Conservation (phyloP, 257 asterid genomes). For the Solanum tarijense region DNA sequence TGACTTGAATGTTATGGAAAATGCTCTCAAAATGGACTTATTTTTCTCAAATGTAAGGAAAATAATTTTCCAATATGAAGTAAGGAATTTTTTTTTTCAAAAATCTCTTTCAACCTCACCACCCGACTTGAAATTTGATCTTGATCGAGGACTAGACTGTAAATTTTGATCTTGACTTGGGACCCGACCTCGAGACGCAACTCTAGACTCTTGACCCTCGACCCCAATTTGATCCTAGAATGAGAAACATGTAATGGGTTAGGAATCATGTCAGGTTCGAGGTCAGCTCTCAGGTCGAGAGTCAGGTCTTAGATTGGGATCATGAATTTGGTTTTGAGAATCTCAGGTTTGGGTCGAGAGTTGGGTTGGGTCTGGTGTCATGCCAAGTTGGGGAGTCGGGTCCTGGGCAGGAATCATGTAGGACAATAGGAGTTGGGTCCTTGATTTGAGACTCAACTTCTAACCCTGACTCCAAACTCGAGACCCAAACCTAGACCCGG, state of each 20-base stretch:
- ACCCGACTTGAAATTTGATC: not conserved
- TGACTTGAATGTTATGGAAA: too few species aligned
- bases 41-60: too few species aligned
- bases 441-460: not conserved
- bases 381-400: not conserved
- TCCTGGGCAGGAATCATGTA: not conserved
- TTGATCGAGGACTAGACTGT: too few species aligned
- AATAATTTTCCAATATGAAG: too few species aligned
- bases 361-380: not conserved
- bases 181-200: not conserved
- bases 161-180: not conserved
- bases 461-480: not conserved
- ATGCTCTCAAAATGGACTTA: too few species aligned
- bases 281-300: not conserved
- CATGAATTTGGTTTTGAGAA: not conserved
- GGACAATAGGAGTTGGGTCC: not conserved
- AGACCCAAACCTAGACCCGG: not conserved
- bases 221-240: not conserved
- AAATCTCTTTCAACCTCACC: not conserved
- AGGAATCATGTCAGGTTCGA: not conserved
- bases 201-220: not conserved
- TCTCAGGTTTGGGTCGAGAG: not conserved
- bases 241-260: not conserved
- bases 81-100: not conserved
- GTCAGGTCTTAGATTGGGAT: not conserved